Conservation (phyloP, 2,329 filamentous ascomycete genomes). For the Botrytis porri region DNA sequence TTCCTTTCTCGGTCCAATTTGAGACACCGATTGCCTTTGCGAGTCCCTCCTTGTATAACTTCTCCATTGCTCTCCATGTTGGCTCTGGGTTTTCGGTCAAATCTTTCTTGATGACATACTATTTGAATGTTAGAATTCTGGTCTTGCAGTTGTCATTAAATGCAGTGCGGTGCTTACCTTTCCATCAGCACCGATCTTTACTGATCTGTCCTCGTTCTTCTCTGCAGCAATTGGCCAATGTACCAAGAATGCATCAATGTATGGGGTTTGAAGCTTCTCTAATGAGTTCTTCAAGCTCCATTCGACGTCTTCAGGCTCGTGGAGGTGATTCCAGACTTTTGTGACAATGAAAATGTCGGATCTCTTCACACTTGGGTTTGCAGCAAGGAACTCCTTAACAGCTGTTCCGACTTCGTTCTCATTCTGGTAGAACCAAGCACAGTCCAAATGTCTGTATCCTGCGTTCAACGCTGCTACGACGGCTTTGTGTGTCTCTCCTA, state of each 20-base stretch:
- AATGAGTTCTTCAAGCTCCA: slow-evolving; percentile 70
- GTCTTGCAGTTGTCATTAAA: not conserved
- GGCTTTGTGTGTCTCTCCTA: slow-evolving; percentile 43
- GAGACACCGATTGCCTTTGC: slow-evolving; percentile 57
- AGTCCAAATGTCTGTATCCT: slow-evolving; percentile 67
- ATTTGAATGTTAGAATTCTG: slow-evolving; percentile 21
- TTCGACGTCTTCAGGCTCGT: slow-evolving; percentile 55
- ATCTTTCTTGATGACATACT: slow-evolving; percentile 61
- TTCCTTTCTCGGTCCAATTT: slow-evolving; percentile 55
- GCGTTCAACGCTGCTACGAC: slow-evolving; percentile 60
- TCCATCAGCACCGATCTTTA: slow-evolving; percentile 48
- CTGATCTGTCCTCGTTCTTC: slow-evolving; percentile 67
- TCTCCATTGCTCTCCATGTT: slow-evolving; percentile 74
- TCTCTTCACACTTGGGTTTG: slow-evolving; percentile 56
- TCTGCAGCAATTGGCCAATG: slow-evolving; percentile 80
- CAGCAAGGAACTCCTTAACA: slow-evolving; percentile 65
- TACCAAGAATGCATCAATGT: slow-evolving; percentile 77
- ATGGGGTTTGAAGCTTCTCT: slow-evolving; percentile 69
- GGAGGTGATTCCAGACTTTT: slow-evolving; percentile 56
- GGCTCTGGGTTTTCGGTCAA: slow-evolving; percentile 64
- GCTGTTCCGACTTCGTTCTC: slow-evolving; percentile 82
- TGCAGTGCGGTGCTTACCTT: slow-evolving; percentile 41
- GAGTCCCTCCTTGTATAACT: slow-evolving; percentile 58
- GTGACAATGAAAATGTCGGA: slow-evolving; percentile 34
- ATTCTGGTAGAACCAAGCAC: slow-evolving; percentile 74